Percentiles rank a stretch among this genome's conserved stretches.
phyloP scores from a whole-genome alignment of 108 stramenopile genomes.

The Pseudonitzschia delicatissima region DNA sequence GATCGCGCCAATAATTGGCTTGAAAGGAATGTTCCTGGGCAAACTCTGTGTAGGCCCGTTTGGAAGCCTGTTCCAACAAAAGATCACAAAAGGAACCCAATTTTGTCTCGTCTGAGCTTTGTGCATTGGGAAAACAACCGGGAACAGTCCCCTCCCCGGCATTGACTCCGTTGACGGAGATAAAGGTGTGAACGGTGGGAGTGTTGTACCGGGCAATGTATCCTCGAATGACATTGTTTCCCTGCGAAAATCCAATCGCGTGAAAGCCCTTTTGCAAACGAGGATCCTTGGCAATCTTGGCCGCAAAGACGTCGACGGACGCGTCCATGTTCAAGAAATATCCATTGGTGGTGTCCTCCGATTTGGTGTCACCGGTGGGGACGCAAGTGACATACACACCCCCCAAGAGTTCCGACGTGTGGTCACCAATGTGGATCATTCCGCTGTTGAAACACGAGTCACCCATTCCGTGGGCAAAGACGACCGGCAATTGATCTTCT shows the following conservation, averaged over 20 bases:
- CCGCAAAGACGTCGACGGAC: conserved; percentile 63
- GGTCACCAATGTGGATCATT: conserved; percentile 52
- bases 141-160: conserved; percentile 76
- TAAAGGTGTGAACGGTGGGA: conserved; percentile 66
- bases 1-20: conserved; percentile 74
- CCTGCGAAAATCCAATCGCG: conserved; percentile 76
- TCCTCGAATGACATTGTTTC: conserved; percentile 73
- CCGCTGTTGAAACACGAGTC: conserved; percentile 79
- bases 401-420: conserved; percentile 33
- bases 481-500: conserved; percentile 39
- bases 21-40: conserved; percentile 66
- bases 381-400: conserved; percentile 57
- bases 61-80: conserved; percentile 58
- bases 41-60: conserved; percentile 54
- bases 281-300: conserved; percentile 41
- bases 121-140: conserved; percentile 47
- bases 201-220: conserved; percentile 72
- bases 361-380: conserved; percentile 54
- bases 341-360: conserved; percentile 68
- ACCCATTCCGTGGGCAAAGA: conserved; percentile 67
- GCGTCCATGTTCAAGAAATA: conserved; percentile 75
- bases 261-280: conserved; percentile 61
- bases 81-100: conserved; percentile 45
- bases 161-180: conserved; percentile 70
- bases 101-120: neutral